A percentile compares a stretch with the other conserved stretches of the same genome.
Conservation (phyloP, 2,329 filamentous ascomycete genomes). For the Xylariaceae sp. region DNA sequence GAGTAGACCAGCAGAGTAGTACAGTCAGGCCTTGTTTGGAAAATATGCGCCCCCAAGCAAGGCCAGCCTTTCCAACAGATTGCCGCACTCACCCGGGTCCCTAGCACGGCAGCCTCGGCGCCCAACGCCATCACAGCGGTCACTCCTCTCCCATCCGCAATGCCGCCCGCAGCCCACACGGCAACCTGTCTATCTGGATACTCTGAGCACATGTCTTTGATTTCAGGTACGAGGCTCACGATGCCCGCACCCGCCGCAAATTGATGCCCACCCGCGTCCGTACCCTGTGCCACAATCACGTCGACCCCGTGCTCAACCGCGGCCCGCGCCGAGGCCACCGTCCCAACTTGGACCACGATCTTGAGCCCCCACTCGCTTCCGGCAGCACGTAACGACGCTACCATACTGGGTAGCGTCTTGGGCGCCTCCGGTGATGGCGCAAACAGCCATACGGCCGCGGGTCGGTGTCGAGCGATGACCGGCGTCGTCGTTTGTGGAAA, state of each 20-base stretch:
- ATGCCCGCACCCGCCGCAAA: conserved; percentile 40
- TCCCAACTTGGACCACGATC: conserved; percentile 48
- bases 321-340: conserved; percentile 39
- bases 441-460: conserved; percentile 64
- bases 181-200: conserved; percentile 21
- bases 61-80: not conserved
- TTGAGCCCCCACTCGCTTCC: conserved; percentile 27
- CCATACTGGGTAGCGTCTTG: conserved; percentile 14
- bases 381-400: conserved; percentile 11
- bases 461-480: conserved; percentile 47
- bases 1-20: too few species aligned
- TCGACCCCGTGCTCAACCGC: conserved; percentile 36
- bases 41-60: too few species aligned
- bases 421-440: conserved; percentile 42
- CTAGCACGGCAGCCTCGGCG: conserved; percentile 23
- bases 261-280: conserved; percentile 51
- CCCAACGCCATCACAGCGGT: conserved; percentile 44
- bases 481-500: conserved; percentile 43
- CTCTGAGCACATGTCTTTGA: conserved; percentile 32
- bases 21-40: too few species aligned
- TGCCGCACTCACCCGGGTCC: conserved; percentile 23
- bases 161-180: conserved; percentile 46
- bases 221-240: conserved; percentile 44
- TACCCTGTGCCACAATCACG: conserved; percentile 48
- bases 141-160: conserved; percentile 41